Evolutionary conservation across 2,329 filamentous ascomycete genomes (phyloP).

Genomic region (Ophiostoma angusticollis): DNA sequence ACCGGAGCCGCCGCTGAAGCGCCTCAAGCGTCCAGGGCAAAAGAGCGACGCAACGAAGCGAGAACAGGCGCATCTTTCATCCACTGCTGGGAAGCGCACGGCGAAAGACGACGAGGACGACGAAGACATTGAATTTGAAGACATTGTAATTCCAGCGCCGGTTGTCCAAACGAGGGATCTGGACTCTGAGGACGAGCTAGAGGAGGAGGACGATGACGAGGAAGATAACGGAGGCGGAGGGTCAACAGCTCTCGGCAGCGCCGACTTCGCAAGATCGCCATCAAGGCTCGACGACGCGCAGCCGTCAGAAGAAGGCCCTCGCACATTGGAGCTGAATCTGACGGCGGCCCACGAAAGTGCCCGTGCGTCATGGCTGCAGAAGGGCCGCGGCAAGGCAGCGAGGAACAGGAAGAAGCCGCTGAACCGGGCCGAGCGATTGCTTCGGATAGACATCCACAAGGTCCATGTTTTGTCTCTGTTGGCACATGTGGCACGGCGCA

Average conservation of each 20-base stretch:
- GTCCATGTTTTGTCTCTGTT: constrained; percentile 73
- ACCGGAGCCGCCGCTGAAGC: constrained; percentile 12
- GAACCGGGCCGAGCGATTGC: constrained; percentile 38
- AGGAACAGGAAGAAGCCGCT: constrained; percentile 37
- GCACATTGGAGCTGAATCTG: constrained; percentile 39
- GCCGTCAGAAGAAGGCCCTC: neutral
- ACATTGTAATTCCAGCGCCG: constrained; percentile 14
- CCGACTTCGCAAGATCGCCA: neutral
- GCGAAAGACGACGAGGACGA: constrained; percentile 11
- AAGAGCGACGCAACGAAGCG: constrained; percentile 1
- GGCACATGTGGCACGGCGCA: constrained; percentile 62
- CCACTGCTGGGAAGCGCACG: constrained; percentile 1
- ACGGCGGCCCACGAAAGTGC: constrained; percentile 31
- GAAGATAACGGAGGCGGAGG: constrained; percentile 11
- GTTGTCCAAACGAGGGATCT: constrained; percentile 14
- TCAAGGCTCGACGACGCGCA: neutral
- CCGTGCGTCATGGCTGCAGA: constrained; percentile 17
- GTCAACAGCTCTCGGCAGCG: neutral
- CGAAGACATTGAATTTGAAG: constrained; percentile 14
- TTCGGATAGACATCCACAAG: constrained; percentile 69
- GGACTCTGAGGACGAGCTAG: constrained; percentile 13
- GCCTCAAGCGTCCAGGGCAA: constrained; percentile 14
- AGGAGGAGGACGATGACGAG: constrained; percentile 10
- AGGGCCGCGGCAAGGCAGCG: constrained; percentile 17
- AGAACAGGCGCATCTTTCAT: too few species aligned